Evolutionary conservation across 1,139 yeast species (phyloP).

Genomic region (Geotrichum phurueaensis): DNA sequence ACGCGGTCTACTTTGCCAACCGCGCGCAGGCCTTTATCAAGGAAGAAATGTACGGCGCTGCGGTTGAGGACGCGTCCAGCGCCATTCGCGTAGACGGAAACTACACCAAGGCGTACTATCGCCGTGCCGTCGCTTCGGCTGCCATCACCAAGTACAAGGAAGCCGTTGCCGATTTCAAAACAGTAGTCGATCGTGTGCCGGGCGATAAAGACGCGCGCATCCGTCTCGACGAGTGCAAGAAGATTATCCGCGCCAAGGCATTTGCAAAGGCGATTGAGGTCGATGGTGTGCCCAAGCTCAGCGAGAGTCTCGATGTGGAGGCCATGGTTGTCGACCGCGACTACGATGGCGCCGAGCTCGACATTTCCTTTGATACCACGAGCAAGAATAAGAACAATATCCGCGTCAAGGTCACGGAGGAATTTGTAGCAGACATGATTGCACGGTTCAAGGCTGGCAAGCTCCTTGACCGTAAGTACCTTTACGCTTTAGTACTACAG

Average conservation of each 20-base stretch:
- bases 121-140: constrained; percentile 77
- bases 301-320: constrained; percentile 44
- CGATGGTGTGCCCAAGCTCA: constrained; percentile 45
- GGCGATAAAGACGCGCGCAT: constrained; percentile 62
- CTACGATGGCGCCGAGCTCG: constrained; percentile 61
- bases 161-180: constrained; percentile 65
- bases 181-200: constrained; percentile 59
- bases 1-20: constrained; percentile 75
- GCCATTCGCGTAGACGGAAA: constrained; percentile 64
- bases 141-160: constrained; percentile 72
- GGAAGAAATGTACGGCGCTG: constrained; percentile 79
- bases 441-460: constrained; percentile 67
- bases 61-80: constrained; percentile 66
- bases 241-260: constrained; percentile 64
- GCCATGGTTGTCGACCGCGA: constrained; percentile 47
- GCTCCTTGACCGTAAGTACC: constrained; percentile 70
- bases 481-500: constrained; percentile 72
- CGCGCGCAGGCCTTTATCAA: constrained; percentile 88
- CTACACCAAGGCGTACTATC: constrained; percentile 69
- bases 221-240: constrained; percentile 59
- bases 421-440: constrained; percentile 62
- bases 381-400: constrained; percentile 20
- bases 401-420: constrained; percentile 36
- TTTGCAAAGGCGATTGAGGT: constrained; percentile 85
- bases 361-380: constrained; percentile 38